These are phyloP conservation scores for Penicillium sp. DNA, from an alignment of 2,329 filamentous ascomycete species.

Conservation along the genomic window DNA sequence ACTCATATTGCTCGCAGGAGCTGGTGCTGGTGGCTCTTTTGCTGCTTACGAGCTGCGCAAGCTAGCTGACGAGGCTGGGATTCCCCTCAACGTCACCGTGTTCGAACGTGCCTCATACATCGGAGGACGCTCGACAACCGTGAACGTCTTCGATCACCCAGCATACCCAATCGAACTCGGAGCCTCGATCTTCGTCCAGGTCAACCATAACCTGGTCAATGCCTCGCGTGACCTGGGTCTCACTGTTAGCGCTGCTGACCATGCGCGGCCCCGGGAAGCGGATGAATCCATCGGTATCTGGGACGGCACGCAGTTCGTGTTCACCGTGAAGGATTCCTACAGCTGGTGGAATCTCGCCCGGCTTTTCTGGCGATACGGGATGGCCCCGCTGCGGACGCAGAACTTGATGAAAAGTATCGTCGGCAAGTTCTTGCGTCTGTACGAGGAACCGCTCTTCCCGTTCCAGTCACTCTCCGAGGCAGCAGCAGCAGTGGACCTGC, in stretches of 20 bases:
- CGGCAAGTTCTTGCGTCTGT: conserved; percentile 74
- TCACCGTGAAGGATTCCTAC: conserved; percentile 61
- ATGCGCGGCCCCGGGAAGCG: conserved; percentile 50
- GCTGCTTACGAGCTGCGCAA: conserved; percentile 78
- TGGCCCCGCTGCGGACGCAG: conserved; percentile 72
- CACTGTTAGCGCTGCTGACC: conserved; percentile 50
- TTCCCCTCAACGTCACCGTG: conserved; percentile 76
- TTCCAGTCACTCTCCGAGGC: conserved; percentile 74
- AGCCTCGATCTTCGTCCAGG: conserved; percentile 84
- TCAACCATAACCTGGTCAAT: conserved; percentile 79
- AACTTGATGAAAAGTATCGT: conserved; percentile 71
- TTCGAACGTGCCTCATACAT: conserved; percentile 79
- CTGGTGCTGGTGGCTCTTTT: conserved; percentile 84
- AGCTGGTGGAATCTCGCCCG: conserved; percentile 80
- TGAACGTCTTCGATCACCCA: conserved; percentile 71
- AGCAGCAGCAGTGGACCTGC: conserved; percentile 67
- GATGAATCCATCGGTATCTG: conserved; percentile 71
- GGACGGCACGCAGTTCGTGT: conserved; percentile 77
- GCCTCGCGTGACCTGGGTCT: conserved; percentile 74
- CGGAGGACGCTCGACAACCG: conserved; percentile 84
- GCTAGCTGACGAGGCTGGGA: conserved; percentile 63
- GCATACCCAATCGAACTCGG: conserved; percentile 77
- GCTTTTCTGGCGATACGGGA: conserved; percentile 82
- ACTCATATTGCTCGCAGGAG: conserved; percentile 58
- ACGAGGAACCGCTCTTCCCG: conserved; percentile 79